Evolutionary conservation across 306 rosid species (phyloP).

Genomic region (Trifolium repens): DNA sequence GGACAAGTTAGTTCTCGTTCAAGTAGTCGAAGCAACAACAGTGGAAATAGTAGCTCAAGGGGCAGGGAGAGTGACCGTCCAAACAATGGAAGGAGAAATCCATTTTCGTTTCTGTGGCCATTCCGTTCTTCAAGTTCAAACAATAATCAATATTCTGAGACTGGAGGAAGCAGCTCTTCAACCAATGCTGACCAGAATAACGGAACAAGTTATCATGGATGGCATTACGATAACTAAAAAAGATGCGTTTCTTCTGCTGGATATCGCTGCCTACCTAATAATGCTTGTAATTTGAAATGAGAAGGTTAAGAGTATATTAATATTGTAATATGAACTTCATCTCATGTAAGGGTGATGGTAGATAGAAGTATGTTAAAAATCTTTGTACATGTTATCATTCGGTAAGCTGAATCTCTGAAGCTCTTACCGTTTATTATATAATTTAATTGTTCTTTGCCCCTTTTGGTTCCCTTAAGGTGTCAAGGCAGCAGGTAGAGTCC

Average conservation of each 20-base stretch:
- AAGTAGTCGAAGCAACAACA: constrained; percentile 34
- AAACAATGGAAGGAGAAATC: constrained; percentile 62
- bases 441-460: constrained; percentile 33
- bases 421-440: constrained; percentile 10
- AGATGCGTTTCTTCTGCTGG: constrained; percentile 26
- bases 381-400: constrained; percentile 43
- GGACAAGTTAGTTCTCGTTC: constrained; percentile 47
- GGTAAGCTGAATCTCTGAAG: constrained; percentile 41
- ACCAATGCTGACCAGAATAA: constrained; percentile 53
- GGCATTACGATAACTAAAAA: constrained; percentile 52
- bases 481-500: not conserved
- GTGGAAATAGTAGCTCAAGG: constrained; percentile 39
- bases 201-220: constrained; percentile 49
- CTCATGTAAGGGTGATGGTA: constrained; percentile 33
- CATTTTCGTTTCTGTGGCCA: constrained; percentile 62
- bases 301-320: constrained; percentile 35
- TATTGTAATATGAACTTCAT: constrained; percentile 38
- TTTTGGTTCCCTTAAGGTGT: not conserved
- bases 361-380: constrained; percentile 43
- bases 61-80: constrained; percentile 45
- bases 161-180: constrained; percentile 55
- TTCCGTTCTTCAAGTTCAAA: constrained; percentile 58
- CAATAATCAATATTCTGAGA: constrained; percentile 49
- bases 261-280: constrained; percentile 26
- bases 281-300: constrained; percentile 42